Percentiles rank a stretch among this genome's conserved stretches.
Conservation (phyloP, 768 basidiomycete genomes). For the Russula lepida region DNA sequence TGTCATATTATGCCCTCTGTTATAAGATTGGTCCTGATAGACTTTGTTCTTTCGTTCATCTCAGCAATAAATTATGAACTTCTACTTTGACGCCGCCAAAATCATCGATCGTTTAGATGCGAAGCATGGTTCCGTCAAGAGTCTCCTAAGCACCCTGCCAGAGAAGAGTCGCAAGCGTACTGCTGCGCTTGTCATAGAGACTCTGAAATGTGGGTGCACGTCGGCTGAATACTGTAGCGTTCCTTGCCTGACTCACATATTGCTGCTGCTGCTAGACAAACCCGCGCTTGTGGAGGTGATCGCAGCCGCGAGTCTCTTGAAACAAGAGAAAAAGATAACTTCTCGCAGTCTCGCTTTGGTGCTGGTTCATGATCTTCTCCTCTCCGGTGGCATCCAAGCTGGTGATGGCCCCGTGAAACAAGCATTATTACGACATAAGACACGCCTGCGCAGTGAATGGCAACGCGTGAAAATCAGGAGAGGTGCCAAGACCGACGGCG, state of each 20-base stretch:
- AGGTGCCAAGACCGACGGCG: slow-evolving; percentile 54
- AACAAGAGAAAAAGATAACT: slow-evolving; percentile 69
- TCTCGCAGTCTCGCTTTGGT: slow-evolving; percentile 73
- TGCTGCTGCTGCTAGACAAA: slow-evolving; percentile 49
- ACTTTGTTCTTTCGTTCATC: background rate
- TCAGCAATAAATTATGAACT: slow-evolving; percentile 59
- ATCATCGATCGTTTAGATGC: slow-evolving; percentile 78
- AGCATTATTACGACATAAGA: slow-evolving; percentile 81
- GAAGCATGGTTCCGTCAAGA: slow-evolving; percentile 89
- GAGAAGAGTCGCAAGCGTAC: slow-evolving; percentile 70
- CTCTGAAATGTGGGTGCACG: slow-evolving; percentile 68
- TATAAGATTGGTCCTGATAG: slow-evolving; percentile 8
- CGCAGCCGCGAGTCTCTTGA: slow-evolving; percentile 53
- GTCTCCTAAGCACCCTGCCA: slow-evolving; percentile 64
- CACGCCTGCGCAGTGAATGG: slow-evolving; percentile 78
- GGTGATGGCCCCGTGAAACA: slow-evolving; percentile 87
- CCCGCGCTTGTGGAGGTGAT: slow-evolving; percentile 66
- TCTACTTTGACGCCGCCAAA: slow-evolving; percentile 86
- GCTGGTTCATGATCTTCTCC: slow-evolving; percentile 84
- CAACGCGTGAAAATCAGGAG: slow-evolving; percentile 74
- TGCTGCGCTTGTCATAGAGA: slow-evolving; percentile 86
- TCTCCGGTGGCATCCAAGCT: slow-evolving; percentile 80
- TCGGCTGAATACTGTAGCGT: background rate
- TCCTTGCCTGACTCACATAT: background rate
- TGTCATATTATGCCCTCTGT: slow-evolving; percentile 4